A percentile compares a stretch with the other conserved stretches of the same genome.
Conservation (phyloP, 331 rosid genomes). For the Saraca asoca region DNA sequence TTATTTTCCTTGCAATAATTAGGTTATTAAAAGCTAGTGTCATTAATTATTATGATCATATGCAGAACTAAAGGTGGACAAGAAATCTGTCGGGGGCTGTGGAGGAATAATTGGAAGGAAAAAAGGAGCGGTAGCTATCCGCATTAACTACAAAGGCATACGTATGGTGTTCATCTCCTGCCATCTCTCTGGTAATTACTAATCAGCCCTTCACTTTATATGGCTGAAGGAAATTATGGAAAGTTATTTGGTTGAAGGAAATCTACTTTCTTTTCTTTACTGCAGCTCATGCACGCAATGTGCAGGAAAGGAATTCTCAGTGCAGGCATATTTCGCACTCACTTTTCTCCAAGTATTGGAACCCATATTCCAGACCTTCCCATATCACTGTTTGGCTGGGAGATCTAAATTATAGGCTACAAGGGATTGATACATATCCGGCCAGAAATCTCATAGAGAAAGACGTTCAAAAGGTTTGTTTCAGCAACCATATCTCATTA, state of each 20-base stretch:
- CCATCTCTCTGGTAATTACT: slow-evolving; percentile 64
- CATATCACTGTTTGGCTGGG: slow-evolving; percentile 71
- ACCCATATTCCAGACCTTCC: slow-evolving; percentile 58
- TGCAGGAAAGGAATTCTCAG: slow-evolving; percentile 61
- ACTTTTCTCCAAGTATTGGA: slow-evolving; percentile 55
- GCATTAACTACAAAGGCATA: slow-evolving; percentile 64
- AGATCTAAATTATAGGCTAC: slow-evolving; percentile 72
- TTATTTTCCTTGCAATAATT: background rate
- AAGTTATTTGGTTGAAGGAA: too few relatives aligned
- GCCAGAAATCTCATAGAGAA: slow-evolving; percentile 49
- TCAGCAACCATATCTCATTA: background rate
- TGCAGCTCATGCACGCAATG: slow-evolving; percentile 65
- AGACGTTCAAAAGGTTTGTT: slow-evolving; percentile 53
- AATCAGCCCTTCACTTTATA: background rate
- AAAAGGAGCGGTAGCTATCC: slow-evolving; percentile 77
- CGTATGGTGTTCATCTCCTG: slow-evolving; percentile 66
- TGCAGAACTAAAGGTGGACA: slow-evolving; percentile 62
- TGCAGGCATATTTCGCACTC: slow-evolving; percentile 61
- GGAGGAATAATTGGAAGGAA: slow-evolving; percentile 75
- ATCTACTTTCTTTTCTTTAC: background rate
- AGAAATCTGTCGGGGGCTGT: slow-evolving; percentile 52
- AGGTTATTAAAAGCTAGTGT: too few relatives aligned
- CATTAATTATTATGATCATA: too few relatives aligned
- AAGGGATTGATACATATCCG: slow-evolving; percentile 52
- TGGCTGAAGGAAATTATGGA: background rate